Percentiles rank a stretch among this genome's conserved stretches.
Conservation (phyloP, 2,329 filamentous ascomycete genomes). For the Cryphonectria radicalis region DNA sequence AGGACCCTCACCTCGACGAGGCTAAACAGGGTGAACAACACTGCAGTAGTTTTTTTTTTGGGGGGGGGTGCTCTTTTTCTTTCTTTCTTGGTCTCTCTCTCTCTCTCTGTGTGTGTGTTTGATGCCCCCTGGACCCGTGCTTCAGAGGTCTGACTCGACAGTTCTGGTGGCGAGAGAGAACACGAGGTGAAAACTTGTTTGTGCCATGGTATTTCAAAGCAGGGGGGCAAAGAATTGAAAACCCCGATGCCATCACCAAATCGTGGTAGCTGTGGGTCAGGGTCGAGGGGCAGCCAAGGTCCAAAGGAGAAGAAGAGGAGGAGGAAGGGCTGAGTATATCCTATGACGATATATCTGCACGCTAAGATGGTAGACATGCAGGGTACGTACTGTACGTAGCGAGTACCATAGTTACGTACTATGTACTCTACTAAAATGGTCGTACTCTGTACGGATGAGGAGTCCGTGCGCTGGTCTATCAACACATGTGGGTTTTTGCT, state of each 20-base stretch:
- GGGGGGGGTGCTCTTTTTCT: neutral
- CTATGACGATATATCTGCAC: neutral
- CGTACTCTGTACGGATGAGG: neutral
- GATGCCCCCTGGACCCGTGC: constrained; percentile 23
- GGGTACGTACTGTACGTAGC: neutral
- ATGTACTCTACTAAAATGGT: neutral
- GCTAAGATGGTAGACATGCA: neutral
- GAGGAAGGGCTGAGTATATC: neutral
- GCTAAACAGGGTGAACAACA: constrained; percentile 14
- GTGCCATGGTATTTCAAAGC: neutral
- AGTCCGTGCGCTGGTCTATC: neutral
- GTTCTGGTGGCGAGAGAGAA: neutral
- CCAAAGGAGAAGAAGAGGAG: neutral
- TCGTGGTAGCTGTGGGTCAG: neutral
- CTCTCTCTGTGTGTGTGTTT: constrained; percentile 18
- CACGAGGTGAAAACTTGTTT: neutral
- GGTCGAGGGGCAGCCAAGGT: neutral
- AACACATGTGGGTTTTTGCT: neutral
- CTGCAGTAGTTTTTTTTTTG: too few species aligned
- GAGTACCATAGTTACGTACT: neutral
- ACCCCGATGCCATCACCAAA: neutral
- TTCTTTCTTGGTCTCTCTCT: constrained; percentile 3
- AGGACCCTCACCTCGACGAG: constrained; percentile 12
- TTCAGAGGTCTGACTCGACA: constrained; percentile 22
- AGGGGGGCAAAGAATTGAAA: neutral